Evolutionary conservation across 1,284 basidiomycete species (phyloP).

Genomic region (Malassezia vespertilionis): DNA sequence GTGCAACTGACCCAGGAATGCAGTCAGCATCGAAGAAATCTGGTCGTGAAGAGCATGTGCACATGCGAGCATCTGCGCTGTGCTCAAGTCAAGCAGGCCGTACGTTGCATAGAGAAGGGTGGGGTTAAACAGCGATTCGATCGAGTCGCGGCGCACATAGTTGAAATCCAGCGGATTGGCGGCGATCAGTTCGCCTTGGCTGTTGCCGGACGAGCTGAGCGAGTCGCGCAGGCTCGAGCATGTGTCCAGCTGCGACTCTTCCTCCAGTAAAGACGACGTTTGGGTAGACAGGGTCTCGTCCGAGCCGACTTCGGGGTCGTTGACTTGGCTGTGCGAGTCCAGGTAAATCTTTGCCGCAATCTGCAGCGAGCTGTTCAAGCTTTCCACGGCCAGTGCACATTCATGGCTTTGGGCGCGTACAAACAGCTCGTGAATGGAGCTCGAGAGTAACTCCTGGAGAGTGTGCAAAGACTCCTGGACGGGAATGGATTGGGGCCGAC

Average conservation of each 20-base stretch:
- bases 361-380: background rate
- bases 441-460: no score
- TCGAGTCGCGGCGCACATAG: no score
- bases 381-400: no score
- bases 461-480: no score
- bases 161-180: no score
- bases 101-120: no score
- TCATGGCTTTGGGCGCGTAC: no score
- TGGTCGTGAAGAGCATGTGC: conserved; percentile 54
- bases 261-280: conserved; percentile 2
- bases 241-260: background rate
- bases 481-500: no score
- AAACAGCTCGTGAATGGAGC: no score
- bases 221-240: conserved; percentile 6
- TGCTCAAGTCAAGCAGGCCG: background rate
- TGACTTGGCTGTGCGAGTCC: background rate
- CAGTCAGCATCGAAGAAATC: conserved; percentile 82
- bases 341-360: background rate
- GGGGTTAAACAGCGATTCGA: no score
- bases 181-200: no score
- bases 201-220: background rate
- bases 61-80: conserved; percentile 49
- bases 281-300: background rate
- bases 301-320: background rate
- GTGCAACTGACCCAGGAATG: conserved; percentile 92